A percentile compares a stretch with the other conserved stretches of the same genome.
Conservation (phyloP, 768 basidiomycete genomes). For the Psilocybe cyanescens region DNA sequence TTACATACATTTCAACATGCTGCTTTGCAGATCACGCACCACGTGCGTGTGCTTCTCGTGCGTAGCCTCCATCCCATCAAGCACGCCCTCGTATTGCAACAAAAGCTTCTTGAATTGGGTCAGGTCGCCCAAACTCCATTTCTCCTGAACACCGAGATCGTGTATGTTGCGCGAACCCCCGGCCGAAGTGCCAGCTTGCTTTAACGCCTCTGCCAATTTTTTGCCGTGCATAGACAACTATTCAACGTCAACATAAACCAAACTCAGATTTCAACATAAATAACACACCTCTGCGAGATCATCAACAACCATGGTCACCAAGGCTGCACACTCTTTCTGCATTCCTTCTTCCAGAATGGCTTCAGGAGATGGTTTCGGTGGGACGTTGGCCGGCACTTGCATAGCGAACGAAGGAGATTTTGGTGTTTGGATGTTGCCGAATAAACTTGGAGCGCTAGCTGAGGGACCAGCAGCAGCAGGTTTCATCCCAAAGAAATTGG, state of each 20-base stretch:
- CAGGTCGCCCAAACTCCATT: slow-evolving; percentile 61
- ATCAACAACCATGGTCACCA: slow-evolving; percentile 48
- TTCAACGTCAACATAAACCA: background rate
- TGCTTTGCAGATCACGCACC: slow-evolving; percentile 63
- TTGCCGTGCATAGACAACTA: background rate
- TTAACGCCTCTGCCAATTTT: background rate
- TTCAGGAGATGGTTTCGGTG: slow-evolving; percentile 17
- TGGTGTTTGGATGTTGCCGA: background rate
- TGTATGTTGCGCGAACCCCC: slow-evolving; percentile 42
- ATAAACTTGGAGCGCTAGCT: background rate
- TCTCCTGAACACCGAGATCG: slow-evolving; percentile 49
- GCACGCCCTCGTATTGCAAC: slow-evolving; percentile 52
- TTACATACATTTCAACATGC: slow-evolving; percentile 66
- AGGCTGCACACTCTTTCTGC: slow-evolving; percentile 62
- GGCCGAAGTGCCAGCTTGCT: slow-evolving; percentile 13
- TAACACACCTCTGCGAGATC: slow-evolving; percentile 65
- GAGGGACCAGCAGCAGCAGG: background rate
- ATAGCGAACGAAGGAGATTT: background rate
- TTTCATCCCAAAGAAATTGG: background rate
- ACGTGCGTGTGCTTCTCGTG: slow-evolving; percentile 41
- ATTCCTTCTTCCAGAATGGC: slow-evolving; percentile 59
- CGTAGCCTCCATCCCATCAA: slow-evolving; percentile 49
- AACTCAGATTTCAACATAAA: background rate
- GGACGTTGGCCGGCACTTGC: background rate
- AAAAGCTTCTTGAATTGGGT: slow-evolving; percentile 54